Conservation (phyloP, 352 stramenopile genomes). For the Blastocystis hominis region DNA sequence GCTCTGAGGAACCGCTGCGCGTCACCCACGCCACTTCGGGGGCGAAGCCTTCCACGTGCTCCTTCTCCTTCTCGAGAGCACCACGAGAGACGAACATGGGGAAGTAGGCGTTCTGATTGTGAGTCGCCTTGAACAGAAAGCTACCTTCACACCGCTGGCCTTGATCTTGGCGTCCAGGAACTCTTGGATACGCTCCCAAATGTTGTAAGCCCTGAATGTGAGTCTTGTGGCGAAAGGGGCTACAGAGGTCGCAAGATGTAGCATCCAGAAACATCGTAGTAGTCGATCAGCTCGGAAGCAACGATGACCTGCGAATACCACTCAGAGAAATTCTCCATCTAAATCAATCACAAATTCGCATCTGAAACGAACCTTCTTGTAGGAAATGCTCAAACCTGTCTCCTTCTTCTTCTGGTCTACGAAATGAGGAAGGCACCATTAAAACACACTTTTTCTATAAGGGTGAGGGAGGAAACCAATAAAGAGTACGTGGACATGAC, state of each 20-base stretch:
- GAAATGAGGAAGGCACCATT: background rate
- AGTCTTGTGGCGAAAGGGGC: background rate
- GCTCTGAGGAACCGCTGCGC: conserved; percentile 79
- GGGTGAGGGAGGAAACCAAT: background rate
- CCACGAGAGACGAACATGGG: conserved; percentile 92
- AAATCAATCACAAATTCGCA: background rate
- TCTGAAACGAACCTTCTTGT: conserved; percentile 40
- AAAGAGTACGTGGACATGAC: conserved; percentile 27
- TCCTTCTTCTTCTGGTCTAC: conserved; percentile 58
- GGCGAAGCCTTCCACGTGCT: conserved; percentile 96
- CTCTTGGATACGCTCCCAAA: conserved; percentile 95
- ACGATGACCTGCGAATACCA: conserved; percentile 81
- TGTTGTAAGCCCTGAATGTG: conserved; percentile 82
- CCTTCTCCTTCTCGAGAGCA: conserved; percentile 92
- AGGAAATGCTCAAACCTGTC: conserved; percentile 49
- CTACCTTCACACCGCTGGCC: conserved; percentile 62
- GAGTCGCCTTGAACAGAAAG: background rate
- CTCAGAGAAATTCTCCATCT: conserved; percentile 62
- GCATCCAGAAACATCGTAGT: conserved; percentile 97
- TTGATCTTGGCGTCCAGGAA: conserved; percentile 88
- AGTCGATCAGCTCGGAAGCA: conserved; percentile 96
- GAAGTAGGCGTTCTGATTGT: conserved; percentile 83
- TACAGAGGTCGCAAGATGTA: conserved; percentile 94
- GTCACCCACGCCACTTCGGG: conserved; percentile 95
- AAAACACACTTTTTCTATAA: conserved; percentile 41